Conservation (phyloP, 306 rosid genomes). For the Amphicarpaea edgeworthii region DNA sequence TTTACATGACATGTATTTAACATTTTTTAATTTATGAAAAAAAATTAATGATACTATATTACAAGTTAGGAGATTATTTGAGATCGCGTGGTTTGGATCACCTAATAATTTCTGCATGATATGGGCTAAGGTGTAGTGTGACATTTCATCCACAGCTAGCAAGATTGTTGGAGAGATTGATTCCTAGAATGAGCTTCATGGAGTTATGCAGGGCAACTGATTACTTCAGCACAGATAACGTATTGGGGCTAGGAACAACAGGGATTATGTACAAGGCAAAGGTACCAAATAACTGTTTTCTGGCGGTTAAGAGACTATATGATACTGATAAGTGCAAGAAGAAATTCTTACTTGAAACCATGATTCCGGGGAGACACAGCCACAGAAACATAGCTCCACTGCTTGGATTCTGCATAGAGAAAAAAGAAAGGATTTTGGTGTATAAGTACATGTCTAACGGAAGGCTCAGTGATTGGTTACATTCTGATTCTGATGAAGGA, state of each 20-base stretch:
- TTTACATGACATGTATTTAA: too few relatives aligned
- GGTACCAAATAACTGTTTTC: constrained; percentile 20
- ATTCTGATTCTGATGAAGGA: constrained; percentile 11
- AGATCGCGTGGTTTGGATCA: too few relatives aligned
- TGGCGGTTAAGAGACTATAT: constrained; percentile 50
- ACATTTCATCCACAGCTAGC: constrained; percentile 31
- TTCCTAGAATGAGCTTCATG: constrained; percentile 38
- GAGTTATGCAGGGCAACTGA: constrained; percentile 48
- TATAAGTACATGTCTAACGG: constrained; percentile 50
- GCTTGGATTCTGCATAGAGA: constrained; percentile 45
- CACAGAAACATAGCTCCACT: constrained; percentile 44
- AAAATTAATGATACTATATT: too few relatives aligned
- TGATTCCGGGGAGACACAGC: constrained; percentile 37
- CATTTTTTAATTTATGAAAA: too few relatives aligned
- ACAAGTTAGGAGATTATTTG: too few relatives aligned
- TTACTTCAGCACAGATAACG: constrained; percentile 42
- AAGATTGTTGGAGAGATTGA: constrained; percentile 42
- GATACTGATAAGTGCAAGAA: constrained; percentile 33
- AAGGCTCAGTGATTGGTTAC: constrained; percentile 46
- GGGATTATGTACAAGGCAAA: constrained; percentile 55
- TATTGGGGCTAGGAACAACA: constrained; percentile 47
- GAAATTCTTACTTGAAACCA: constrained; percentile 44
- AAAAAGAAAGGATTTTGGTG: constrained; percentile 41
- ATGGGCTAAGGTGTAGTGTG: neutral
- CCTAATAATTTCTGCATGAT: neutral